Evolutionary conservation across 345 rosid species (phyloP).

Genomic region (Pseudoturritis turrita): DNA sequence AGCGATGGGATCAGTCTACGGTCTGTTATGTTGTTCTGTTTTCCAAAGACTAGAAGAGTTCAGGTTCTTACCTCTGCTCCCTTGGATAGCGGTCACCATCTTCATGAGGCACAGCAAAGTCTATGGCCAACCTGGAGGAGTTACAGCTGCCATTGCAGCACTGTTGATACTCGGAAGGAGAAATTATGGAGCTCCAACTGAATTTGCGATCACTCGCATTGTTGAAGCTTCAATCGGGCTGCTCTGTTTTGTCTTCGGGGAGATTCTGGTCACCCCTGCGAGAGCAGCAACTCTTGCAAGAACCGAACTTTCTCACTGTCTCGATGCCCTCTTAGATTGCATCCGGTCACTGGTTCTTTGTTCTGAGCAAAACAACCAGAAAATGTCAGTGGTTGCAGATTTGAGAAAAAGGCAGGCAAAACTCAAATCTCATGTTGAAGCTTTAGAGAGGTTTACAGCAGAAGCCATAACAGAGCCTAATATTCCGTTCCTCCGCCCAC

Average conservation of each 20-base stretch:
- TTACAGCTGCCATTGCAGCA: slow-evolving; percentile 57
- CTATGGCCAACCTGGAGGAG: slow-evolving; percentile 61
- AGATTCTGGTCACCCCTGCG: slow-evolving; percentile 42
- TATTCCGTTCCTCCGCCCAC: slow-evolving; percentile 47
- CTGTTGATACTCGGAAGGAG: slow-evolving; percentile 59
- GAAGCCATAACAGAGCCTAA: slow-evolving; percentile 59
- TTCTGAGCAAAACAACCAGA: slow-evolving; percentile 22
- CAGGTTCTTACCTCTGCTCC: slow-evolving; percentile 51
- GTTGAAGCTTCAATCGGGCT: slow-evolving; percentile 60
- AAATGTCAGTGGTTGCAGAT: slow-evolving; percentile 17
- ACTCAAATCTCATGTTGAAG: slow-evolving; percentile 31
- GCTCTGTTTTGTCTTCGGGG: slow-evolving; percentile 45
- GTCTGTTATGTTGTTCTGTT: slow-evolving; percentile 48
- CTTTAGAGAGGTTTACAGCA: slow-evolving; percentile 33
- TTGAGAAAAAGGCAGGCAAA: slow-evolving; percentile 34
- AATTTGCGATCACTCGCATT: slow-evolving; percentile 53
- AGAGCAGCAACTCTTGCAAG: slow-evolving; percentile 60
- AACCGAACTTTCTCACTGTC: slow-evolving; percentile 37
- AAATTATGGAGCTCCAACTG: slow-evolving; percentile 46
- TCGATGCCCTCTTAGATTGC: slow-evolving; percentile 29
- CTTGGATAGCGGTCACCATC: slow-evolving; percentile 56
- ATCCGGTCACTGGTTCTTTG: slow-evolving; percentile 26
- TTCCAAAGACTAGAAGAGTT: slow-evolving; percentile 35
- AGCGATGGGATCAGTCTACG: slow-evolving; percentile 71
- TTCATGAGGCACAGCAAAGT: slow-evolving; percentile 59